Evolutionary conservation across 2,329 filamentous ascomycete genomes (phyloP), one percentile per base, ranked within the genome.

Genomic region (Arthroderma sp.): DNA sequence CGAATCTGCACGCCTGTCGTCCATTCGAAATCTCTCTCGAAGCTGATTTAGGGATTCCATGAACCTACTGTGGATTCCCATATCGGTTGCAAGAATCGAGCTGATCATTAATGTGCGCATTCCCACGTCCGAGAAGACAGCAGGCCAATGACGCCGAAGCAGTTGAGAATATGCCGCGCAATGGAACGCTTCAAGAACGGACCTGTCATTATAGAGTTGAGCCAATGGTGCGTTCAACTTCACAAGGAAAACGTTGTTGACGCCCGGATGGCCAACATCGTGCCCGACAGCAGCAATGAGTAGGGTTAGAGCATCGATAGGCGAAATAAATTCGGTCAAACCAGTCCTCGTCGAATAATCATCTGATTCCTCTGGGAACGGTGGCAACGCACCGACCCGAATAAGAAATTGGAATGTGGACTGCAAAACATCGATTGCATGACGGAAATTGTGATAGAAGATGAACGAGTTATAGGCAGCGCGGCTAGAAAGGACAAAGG

Each of bases 101-200:
- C 86, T 94, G 56, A 95, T 96, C 82, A 96, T 91, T 5, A 94
- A 70, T 53, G 82, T 83, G 45, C 89, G 80, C 74, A 96, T 85
- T 47, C 80, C 80, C 39, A 74, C 73, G 55, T 91, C 82, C 51
- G 82, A 74, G 54, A 93, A 93, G 2, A 82, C 83, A 3, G 76
- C 71, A 0, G 88, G 86, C 91, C 91, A 98, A 61, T 96, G 82
- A 40, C 87, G 78, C 41, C 89, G 82, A 36, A 98, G 75, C 34
- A 98, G 94, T 59, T 96, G 91, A 0, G 88, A 95, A 58, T 89
- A 98, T 2, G 91, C 91, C 1, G 91, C 91, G 58, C 91, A 95
- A 61, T 98, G 91, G 57, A 96, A 98, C 0, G 89, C 93, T 65
- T 98, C 91, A 33, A 98, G 73, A 10, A 98, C 91, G 1, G 91